phyloP scores from a whole-genome alignment of 2,329 filamentous ascomycete species.

The Aschersonia sp. region DNA sequence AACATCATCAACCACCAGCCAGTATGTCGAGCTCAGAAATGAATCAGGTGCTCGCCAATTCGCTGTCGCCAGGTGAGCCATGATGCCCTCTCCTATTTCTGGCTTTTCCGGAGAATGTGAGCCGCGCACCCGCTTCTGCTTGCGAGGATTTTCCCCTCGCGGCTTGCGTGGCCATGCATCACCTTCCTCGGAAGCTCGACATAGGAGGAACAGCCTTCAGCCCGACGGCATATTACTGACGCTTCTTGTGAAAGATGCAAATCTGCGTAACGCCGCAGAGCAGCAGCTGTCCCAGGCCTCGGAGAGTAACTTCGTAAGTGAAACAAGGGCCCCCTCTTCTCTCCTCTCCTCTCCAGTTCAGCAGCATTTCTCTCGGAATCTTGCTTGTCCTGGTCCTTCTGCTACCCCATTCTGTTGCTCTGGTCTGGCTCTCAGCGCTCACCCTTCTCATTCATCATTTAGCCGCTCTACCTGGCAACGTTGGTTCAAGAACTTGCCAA shows the following conservation, averaged over 20 bases:
- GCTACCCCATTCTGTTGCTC: slow-evolving; percentile 7
- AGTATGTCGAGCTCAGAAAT: slow-evolving; percentile 71
- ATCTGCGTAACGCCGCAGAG: slow-evolving; percentile 80
- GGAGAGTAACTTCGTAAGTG: slow-evolving; percentile 81
- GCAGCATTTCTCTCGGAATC: neutral
- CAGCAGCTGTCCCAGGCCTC: slow-evolving; percentile 87
- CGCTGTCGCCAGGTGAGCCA: slow-evolving; percentile 75
- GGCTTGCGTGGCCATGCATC: neutral
- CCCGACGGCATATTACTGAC: neutral
- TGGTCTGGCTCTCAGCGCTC: neutral
- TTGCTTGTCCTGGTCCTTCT: slow-evolving; percentile 6
- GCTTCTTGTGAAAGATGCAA: slow-evolving; percentile 54
- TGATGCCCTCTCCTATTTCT: neutral
- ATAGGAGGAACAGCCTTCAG: too few relatives aligned
- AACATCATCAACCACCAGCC: slow-evolving; percentile 22
- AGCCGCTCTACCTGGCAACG: slow-evolving; percentile 87
- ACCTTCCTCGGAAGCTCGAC: neutral
- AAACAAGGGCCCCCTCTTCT: slow-evolving; percentile 7
- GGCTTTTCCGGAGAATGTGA: neutral
- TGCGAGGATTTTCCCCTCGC: too few relatives aligned
- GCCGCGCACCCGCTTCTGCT: too few relatives aligned
- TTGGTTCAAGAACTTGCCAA: slow-evolving; percentile 92
- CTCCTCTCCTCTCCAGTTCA: neutral
- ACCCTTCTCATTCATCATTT: slow-evolving; percentile 5
- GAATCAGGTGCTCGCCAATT: slow-evolving; percentile 94